Base-by-base conservation (phyloP, 257 asterid genomes). In the Forsythia viridissima region DNA sequence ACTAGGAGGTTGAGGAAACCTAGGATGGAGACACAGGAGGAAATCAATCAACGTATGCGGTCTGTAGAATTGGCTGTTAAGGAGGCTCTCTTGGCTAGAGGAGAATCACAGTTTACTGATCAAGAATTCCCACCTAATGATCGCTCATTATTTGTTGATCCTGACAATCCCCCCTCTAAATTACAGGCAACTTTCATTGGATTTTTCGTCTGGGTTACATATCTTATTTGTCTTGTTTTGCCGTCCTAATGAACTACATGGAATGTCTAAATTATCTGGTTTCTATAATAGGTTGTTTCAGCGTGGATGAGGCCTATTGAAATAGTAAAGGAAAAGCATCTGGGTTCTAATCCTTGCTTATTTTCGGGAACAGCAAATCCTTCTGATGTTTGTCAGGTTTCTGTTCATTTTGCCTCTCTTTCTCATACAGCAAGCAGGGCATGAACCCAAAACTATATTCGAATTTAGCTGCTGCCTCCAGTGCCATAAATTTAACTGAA, bases 371-470 rank as follows among this genome's bases (percentile, higher is more conserved):
- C 86, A 70, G 94, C 99, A 79, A 92, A 93, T 82, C 96, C 99
- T 79, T 93, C 98, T 75, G 99, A 96, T 87, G 99, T 96, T 89
- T 93, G 99, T 78, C 99, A 96, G 99, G 99, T 96, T 8, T 83
- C 78, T 77, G 79, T 71, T 37, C 74, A 30, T 77, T 76, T 71
- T 77, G 71, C 37, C 75, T 37, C 74, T 42, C 41, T 42, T 43
- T 38, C 40, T 12, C 8, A 6, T 18, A 2, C 12, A 8, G 6
- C 37, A 61, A 8, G 13, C 36, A 59, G 67, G 4, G 6, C 38
- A 20, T 8, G 0, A 20, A 61, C 37, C 8, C 30, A 55, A 55
- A 55, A 55, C 18, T n/a, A 16, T n/a, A 20, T 59, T 21, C 11
- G 3, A 61, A 61, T 61, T 3, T 61, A 20, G 37, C 8, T 61